Percentiles rank a stretch among this genome's conserved stretches.
Conservation (phyloP, 257 asterid species). For the Petunia axillaris region DNA sequence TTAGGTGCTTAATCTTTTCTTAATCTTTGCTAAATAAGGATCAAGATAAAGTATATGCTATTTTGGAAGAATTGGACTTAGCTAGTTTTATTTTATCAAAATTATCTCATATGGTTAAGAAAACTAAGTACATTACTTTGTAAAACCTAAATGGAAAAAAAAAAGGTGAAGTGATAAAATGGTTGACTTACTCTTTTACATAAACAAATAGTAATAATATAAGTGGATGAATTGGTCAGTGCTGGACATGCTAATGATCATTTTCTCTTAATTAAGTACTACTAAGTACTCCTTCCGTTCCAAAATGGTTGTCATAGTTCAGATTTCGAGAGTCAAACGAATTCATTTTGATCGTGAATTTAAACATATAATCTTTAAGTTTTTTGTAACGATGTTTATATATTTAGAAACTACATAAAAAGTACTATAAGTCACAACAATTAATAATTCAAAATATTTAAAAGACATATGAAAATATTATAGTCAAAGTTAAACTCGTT, state of each 20-base stretch:
- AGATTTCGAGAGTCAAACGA: too few relatives aligned
- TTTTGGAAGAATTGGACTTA: too few relatives aligned
- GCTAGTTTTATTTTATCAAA: neutral
- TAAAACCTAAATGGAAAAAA: neutral
- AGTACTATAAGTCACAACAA: too few relatives aligned
- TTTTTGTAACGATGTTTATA: too few relatives aligned
- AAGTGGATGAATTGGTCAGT: neutral
- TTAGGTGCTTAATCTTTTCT: conserved; percentile 4
- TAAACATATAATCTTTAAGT: too few relatives aligned
- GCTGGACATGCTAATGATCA: neutral
- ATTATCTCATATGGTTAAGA: neutral
- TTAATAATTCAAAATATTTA: too few relatives aligned
- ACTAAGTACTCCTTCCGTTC: too few relatives aligned
- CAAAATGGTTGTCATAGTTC: too few relatives aligned
- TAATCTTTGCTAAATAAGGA: conserved; percentile 5
- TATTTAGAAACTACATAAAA: too few relatives aligned
- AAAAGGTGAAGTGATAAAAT: neutral
- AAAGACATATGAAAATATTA: too few relatives aligned
- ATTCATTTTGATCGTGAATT: too few relatives aligned
- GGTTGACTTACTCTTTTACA: neutral
- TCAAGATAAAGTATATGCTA: neutral
- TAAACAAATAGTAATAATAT: neutral
- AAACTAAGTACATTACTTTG: neutral
- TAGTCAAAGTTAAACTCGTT: too few relatives aligned
- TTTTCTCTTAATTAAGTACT: neutral